Conservation (phyloP, 352 stramenopile species). For the Globisporangium nodosum region DNA sequence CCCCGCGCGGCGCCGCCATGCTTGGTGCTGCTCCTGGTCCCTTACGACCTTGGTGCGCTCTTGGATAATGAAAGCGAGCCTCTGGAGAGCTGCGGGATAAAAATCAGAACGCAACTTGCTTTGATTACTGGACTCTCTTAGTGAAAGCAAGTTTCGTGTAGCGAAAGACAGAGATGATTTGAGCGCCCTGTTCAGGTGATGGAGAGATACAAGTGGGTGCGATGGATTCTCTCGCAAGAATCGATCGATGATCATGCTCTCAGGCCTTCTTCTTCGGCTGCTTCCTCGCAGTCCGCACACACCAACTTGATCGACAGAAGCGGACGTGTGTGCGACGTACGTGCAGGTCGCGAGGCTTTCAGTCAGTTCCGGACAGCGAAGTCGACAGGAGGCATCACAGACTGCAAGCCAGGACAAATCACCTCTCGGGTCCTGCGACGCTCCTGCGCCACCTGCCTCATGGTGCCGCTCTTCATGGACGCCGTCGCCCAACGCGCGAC, state of each 20-base stretch:
- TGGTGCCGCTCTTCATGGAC: neutral
- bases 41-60: neutral
- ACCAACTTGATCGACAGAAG: too few relatives aligned
- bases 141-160: neutral
- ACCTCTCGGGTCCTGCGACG: neutral
- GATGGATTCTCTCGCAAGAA: too few relatives aligned
- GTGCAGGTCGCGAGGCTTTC: too few relatives aligned
- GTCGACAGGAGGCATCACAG: neutral
- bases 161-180: neutral
- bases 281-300: too few relatives aligned
- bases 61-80: neutral
- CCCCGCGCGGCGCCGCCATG: conserved; percentile 5
- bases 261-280: too few relatives aligned
- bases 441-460: neutral
- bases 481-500: neutral
- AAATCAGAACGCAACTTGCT: neutral
- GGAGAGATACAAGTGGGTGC: too few relatives aligned
- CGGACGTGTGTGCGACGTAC: too few relatives aligned
- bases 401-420: neutral
- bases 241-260: too few relatives aligned
- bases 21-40: conserved; percentile 6
- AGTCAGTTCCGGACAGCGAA: too few relatives aligned
- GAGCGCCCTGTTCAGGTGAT: too few relatives aligned
- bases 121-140: conserved; percentile 1
- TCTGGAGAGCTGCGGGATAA: neutral